phyloP scores from a whole-genome alignment of 768 basidiomycete genomes.

The Podaxis sp. region DNA sequence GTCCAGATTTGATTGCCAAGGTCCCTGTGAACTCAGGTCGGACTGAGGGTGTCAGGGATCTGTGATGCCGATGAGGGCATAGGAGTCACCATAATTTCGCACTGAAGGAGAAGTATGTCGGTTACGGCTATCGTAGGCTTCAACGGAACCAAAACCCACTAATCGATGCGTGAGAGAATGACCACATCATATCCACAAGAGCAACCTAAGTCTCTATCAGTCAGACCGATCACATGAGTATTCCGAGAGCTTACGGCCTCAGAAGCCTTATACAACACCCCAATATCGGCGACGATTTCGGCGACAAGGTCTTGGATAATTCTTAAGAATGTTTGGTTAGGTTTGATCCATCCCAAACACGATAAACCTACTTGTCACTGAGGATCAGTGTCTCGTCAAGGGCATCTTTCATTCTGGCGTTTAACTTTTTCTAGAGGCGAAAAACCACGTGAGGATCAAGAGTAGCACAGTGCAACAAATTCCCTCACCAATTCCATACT shows the following conservation, averaged over 20 bases:
- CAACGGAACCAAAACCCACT: constrained; percentile 32
- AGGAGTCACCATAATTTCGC: constrained; percentile 39
- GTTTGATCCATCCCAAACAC: not conserved
- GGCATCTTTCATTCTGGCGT: constrained; percentile 85
- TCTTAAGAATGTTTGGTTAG: constrained; percentile 29
- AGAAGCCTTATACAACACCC: constrained; percentile 83
- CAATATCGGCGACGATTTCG: constrained; percentile 66
- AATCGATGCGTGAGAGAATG: constrained; percentile 80
- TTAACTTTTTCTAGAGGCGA: constrained; percentile 69
- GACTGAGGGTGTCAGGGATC: constrained; percentile 36
- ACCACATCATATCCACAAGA: constrained; percentile 84
- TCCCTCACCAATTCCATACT: constrained; percentile 73
- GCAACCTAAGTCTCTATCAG: constrained; percentile 52
- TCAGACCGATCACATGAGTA: not conserved
- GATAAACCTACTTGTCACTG: constrained; percentile 61
- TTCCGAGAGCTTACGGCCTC: constrained; percentile 58
- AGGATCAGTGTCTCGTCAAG: constrained; percentile 86
- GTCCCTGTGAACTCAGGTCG: constrained; percentile 92
- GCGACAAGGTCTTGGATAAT: constrained; percentile 76
- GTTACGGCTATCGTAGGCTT: constrained; percentile 21
- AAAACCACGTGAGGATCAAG: not conserved
- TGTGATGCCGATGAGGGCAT: not conserved
- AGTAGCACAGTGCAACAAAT: not conserved
- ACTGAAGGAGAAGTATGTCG: constrained; percentile 23
- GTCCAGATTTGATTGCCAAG: constrained; percentile 81